Evolutionary conservation across 257 asterid species (phyloP), one percentile per base, ranked within the genome.

Genomic region (Cordia subcordata): DNA sequence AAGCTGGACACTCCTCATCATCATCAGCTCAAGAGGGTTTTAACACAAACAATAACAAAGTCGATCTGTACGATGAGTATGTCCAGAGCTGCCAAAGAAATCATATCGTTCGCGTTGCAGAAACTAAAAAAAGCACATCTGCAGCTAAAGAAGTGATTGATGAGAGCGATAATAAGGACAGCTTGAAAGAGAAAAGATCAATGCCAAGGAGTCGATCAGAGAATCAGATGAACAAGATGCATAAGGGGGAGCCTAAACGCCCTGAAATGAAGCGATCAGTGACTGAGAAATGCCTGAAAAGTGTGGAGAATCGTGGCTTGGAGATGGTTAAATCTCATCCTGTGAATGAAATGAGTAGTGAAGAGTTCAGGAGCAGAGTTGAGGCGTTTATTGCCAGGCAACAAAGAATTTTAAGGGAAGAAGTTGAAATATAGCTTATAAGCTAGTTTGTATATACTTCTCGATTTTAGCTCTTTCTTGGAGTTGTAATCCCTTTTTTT

Each of bases 351-450:
- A 78, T 87, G 94, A 88, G 86, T 72, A 53, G 74, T 53, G 96
- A 91, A 44, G 95, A 87, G 44, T 91, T 91, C 77, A 81, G 95
- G 44, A 74, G 60, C 1, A 82, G 77, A 17, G 86, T 91, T 44
- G 98, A 91, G 71, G 92, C 81, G 55, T 91, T 87, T 52, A 91
- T 91, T 42, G 90, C 94, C 20, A 79, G 90, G 55, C 96, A 83
- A 64, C 96, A 85, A 73, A 79, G 80, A 79, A 53, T 37, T 68
- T 64, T 87, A 77, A 81, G 90, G 81, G 97, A 90, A 69, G 90
- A 87, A 50, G 74, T 67, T 15, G 78, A 74, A 21, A 37, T 20
- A 40, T 52, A 61, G n/a, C 16, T 68, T 42, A 1, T 13, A 8
- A 3, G 4, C 3, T 42, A 42, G 15, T 12, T 42, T 10, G 47